Conservation (phyloP, 805 yeast species). For the Nakazawaea populi region DNA sequence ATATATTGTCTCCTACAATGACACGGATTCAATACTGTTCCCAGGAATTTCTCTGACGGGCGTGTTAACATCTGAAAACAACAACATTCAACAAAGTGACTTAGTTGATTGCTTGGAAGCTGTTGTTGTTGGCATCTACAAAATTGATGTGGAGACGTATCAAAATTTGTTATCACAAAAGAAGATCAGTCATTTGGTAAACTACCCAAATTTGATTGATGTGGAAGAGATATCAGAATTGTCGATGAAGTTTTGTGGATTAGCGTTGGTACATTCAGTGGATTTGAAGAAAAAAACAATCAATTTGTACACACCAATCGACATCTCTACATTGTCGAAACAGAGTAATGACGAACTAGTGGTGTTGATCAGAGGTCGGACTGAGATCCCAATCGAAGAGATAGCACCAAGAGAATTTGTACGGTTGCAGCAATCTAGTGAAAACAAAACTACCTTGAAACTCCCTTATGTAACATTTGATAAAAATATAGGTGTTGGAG, state of each 20-base stretch:
- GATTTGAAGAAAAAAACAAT: conserved; percentile 31
- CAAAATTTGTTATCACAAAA: conserved; percentile 6
- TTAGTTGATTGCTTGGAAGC: conserved; percentile 32
- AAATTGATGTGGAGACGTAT: conserved; percentile 22
- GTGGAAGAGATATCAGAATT: conserved; percentile 11
- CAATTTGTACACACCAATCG: conserved; percentile 52
- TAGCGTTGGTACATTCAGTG: conserved; percentile 65
- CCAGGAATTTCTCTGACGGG: conserved; percentile 31
- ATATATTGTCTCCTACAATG: conserved; percentile 28
- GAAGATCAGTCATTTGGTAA: conserved; percentile 12
- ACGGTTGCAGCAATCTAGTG: background rate
- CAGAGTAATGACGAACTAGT: conserved; percentile 24
- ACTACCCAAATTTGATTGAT: conserved; percentile 22
- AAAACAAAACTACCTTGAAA: background rate
- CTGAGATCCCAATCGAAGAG: conserved; percentile 55
- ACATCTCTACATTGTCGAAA: conserved; percentile 12
- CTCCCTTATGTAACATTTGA: conserved; percentile 36
- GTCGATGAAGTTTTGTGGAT: conserved; percentile 33
- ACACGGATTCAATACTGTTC: conserved; percentile 7
- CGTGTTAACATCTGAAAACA: conserved; percentile 26
- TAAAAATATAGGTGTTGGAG: conserved; percentile 31
- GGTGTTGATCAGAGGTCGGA: conserved; percentile 53
- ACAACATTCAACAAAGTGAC: conserved; percentile 23
- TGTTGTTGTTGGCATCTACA: conserved; percentile 33
- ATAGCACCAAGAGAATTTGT: conserved; percentile 21